Conservation (phyloP, 306 rosid species). For the Carpinus viminea region DNA sequence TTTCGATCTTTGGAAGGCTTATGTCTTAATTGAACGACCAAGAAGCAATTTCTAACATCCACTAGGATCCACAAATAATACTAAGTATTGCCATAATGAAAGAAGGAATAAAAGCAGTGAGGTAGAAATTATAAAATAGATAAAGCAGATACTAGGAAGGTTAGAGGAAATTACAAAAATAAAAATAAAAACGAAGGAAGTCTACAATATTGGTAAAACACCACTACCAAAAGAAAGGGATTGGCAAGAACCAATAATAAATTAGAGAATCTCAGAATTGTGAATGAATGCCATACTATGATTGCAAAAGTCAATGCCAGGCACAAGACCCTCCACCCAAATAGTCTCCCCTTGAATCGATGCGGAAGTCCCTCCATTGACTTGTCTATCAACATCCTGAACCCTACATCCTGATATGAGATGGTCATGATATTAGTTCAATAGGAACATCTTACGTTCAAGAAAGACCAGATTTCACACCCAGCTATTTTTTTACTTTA, state of each 20-base stretch:
- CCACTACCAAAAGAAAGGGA: slow-evolving; percentile 14
- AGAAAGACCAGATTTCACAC: slow-evolving; percentile 22
- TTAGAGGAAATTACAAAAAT: too few species aligned
- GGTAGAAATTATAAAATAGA: slow-evolving; percentile 1
- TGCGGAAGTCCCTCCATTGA: slow-evolving; percentile 37
- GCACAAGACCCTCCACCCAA: slow-evolving; percentile 99
- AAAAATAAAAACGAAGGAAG: background rate
- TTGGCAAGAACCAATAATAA: slow-evolving; percentile 13
- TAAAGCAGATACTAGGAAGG: background rate
- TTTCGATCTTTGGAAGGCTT: background rate
- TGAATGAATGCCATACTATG: slow-evolving; percentile 59
- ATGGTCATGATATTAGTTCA: slow-evolving; percentile 15
- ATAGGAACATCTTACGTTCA: slow-evolving; percentile 14
- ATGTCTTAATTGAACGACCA: background rate
- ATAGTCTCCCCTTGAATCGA: slow-evolving; percentile 53
- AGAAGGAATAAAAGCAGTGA: background rate
- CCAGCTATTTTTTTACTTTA: slow-evolving; percentile 3
- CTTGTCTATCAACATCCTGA: slow-evolving; percentile 38
- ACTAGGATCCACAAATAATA: background rate
- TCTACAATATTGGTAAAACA: background rate
- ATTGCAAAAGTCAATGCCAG: slow-evolving; percentile 95
- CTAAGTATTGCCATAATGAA: background rate
- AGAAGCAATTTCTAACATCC: background rate
- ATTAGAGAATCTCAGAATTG: slow-evolving; percentile 23
- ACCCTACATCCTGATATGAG: slow-evolving; percentile 50